These are phyloP conservation scores for Arthrobotrys entomopaga DNA, from an alignment of 2,329 filamentous ascomycete species.

Conservation along the genomic window DNA sequence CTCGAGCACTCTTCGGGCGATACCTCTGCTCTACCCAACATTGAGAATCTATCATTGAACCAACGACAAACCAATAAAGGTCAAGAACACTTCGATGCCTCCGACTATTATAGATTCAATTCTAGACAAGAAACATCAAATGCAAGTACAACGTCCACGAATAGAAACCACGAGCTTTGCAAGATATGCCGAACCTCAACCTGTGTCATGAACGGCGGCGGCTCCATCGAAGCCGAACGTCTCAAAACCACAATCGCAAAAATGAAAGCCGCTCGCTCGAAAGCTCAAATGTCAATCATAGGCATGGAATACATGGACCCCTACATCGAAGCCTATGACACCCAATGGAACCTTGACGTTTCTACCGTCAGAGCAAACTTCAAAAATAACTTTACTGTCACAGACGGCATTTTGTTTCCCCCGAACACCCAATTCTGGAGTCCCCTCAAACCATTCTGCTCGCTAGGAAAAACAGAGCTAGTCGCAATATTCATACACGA, in stretches of 20 bases:
- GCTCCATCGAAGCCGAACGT: constrained; percentile 34
- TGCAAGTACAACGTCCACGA: background rate
- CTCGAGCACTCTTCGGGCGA: constrained; percentile 22
- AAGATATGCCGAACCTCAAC: constrained; percentile 21
- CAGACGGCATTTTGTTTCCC: constrained; percentile 26
- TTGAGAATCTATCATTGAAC: constrained; percentile 30
- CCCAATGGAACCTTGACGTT: constrained; percentile 38
- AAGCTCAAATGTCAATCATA: constrained; percentile 19
- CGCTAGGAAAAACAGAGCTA: constrained; percentile 54
- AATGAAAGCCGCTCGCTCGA: constrained; percentile 39
- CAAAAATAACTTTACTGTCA: constrained; percentile 26
- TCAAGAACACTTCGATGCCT: constrained; percentile 47
- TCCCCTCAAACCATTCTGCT: constrained; percentile 15
- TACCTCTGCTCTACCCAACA: background rate
- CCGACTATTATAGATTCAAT: constrained; percentile 35
- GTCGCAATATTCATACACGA: constrained; percentile 56
- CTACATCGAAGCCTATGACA: constrained; percentile 36
- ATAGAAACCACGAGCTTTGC: background rate
- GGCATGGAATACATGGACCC: constrained; percentile 41
- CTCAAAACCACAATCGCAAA: constrained; percentile 20
- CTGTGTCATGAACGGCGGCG: constrained; percentile 42
- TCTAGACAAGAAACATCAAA: background rate
- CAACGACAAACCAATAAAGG: background rate
- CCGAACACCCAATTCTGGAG: constrained; percentile 15
- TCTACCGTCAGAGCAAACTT: constrained; percentile 2